These are phyloP conservation scores for Pyrenophora graminea DNA, from an alignment of 2,329 filamentous ascomycete species.

Conservation along the genomic window DNA sequence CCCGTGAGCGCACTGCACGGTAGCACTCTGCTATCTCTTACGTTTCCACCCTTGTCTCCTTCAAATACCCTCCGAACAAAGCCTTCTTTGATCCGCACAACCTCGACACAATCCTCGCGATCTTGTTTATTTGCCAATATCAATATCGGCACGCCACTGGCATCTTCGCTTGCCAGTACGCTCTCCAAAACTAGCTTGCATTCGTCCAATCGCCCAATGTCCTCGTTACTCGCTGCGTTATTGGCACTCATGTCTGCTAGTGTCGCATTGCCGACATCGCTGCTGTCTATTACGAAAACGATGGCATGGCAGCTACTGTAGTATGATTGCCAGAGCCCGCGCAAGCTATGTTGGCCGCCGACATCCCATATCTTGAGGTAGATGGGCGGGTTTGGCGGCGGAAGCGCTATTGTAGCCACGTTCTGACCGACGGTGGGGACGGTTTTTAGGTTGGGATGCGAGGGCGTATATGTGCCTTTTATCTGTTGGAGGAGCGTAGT, in stretches of 20 bases:
- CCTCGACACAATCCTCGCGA: constrained; percentile 94
- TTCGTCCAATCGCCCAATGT: constrained; percentile 72
- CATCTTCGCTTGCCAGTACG: constrained; percentile 83
- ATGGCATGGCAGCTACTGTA: constrained; percentile 94
- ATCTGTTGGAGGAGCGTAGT: constrained; percentile 97
- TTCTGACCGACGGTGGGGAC: constrained; percentile 98
- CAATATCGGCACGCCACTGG: constrained; percentile 87
- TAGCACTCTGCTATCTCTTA: constrained; percentile 87
- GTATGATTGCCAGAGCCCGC: constrained; percentile 94
- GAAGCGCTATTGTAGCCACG: constrained; percentile 83
- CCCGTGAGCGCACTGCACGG: constrained; percentile 88
- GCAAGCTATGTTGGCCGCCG: constrained; percentile 85
- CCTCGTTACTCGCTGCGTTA: constrained; percentile 35
- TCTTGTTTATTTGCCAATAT: constrained; percentile 98
- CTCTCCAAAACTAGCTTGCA: constrained; percentile 88
- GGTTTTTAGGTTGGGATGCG: constrained; percentile 75
- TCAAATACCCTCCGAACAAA: constrained; percentile 95
- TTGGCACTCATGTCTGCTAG: constrained; percentile 56
- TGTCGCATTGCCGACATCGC: constrained; percentile 84
- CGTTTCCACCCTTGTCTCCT: constrained; percentile 82
- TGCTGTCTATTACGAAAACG: constrained; percentile 95
- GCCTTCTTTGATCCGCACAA: constrained; percentile 95
- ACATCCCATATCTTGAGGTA: constrained; percentile 99
- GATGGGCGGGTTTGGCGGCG: constrained; percentile 69
- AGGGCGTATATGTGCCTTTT: constrained; percentile 78